Percentiles rank a stretch among this genome's conserved stretches.
Evolutionary conservation across 2,329 filamentous ascomycete species (phyloP).

Genomic region (Fusarium pilosicola): DNA sequence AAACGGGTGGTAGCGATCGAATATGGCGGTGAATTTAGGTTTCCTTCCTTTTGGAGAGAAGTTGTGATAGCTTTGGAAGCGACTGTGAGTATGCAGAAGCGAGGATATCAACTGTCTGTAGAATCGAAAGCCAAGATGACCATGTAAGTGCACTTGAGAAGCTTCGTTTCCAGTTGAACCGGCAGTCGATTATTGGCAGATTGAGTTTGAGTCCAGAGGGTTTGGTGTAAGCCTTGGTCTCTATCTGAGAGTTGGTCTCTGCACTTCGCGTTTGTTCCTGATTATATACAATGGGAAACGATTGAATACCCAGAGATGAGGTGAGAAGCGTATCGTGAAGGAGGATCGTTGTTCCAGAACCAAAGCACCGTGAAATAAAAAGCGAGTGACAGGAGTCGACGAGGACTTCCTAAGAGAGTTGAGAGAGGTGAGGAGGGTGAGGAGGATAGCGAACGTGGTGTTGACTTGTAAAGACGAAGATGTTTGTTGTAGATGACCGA

Average conservation of each 20-base stretch:
- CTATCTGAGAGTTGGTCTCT: conserved; percentile 29
- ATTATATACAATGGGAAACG: conserved; percentile 30
- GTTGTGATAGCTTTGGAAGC: conserved; percentile 42
- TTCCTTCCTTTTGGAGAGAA: conserved; percentile 32
- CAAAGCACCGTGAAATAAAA: conserved; percentile 66
- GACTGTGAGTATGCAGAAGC: conserved; percentile 46
- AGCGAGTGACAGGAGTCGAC: conserved; percentile 81
- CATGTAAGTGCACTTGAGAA: conserved; percentile 20
- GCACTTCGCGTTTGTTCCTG: conserved; percentile 32
- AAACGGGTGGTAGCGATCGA: conserved; percentile 50
- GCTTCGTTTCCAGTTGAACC: conserved; percentile 26
- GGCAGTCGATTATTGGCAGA: conserved; percentile 19
- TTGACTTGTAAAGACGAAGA: conserved; percentile 39
- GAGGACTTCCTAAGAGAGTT: conserved; percentile 71
- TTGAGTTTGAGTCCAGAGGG: conserved; percentile 8
- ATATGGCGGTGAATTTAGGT: conserved; percentile 42
- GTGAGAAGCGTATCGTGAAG: conserved; percentile 46
- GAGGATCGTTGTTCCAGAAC: conserved; percentile 31
- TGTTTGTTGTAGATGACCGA: conserved; percentile 43
- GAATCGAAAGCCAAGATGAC: conserved; percentile 25
- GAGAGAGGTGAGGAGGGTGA: conserved; percentile 49
- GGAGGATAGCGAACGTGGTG: conserved; percentile 61
- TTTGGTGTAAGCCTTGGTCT: conserved; percentile 30
- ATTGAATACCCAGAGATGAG: conserved; percentile 45
- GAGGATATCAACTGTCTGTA: conserved; percentile 35